Evolutionary conservation across 345 rosid genomes (phyloP), one percentile per base, ranked within the genome.

Genomic region (Reutealis trisperma): DNA sequence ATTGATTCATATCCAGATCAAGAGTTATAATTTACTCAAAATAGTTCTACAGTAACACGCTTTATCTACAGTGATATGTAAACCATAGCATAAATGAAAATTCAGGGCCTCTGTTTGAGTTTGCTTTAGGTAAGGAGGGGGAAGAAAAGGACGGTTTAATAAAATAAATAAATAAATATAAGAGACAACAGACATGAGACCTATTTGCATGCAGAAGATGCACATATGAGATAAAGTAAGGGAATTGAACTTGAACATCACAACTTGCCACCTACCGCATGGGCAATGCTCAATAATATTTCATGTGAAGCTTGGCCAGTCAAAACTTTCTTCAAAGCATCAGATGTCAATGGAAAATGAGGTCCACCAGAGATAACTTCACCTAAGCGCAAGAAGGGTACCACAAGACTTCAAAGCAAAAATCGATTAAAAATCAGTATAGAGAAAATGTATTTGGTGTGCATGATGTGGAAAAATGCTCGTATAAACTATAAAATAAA

Each of bases 361-460:
- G 96, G 84, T 71, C 99, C 99, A 25, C 97, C 97, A 3, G 89
- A 71, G 16, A 95, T 49, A 49, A 70, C 67, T 85, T 95, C 98
- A 7, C 97, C 99, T 68, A 95, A 84, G 52, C 99, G 96, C 90
- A 95, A 84, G 91, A 95, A 95, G 41, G 99, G 99, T 70, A 95
- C 88, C 64, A 95, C 74, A 76, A 95, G 90, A 81, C 99, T 95
- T 79, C 77, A 78, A 81, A 55, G 62, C 18, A 71, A 80, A 78
- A 82, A 22, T 82, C 6, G 6, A 54, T 54, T 32, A 67, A 74
- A 68, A 6, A 84, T 73, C 83, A 75, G 70, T 69, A 51, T 1
- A 74, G 41, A 21, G 34, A 64, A 75, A 57, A 68, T 37, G n/a
- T 32, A 59, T 52, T 32, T 1, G 68, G 54, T 0, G 51, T 8